Evolutionary conservation across 345 rosid species (phyloP), one percentile per base, ranked within the genome.

Genomic region (Limnanthes douglasii): DNA sequence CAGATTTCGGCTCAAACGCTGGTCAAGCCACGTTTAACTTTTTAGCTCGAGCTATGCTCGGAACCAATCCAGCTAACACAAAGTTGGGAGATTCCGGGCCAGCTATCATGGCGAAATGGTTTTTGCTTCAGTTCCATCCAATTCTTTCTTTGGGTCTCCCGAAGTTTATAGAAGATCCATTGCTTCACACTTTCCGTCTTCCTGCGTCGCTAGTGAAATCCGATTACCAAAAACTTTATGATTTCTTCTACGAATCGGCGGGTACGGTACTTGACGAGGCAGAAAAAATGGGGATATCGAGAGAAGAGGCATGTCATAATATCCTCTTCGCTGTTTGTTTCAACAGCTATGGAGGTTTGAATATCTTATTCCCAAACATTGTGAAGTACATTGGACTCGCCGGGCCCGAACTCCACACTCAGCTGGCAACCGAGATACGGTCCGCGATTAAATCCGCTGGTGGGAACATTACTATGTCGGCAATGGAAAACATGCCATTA

Each of bases 311-410:
- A 2, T 46, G 75, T 19, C 82, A 86, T 23, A 82, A 86, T 57
- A 25, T 82, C 8, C 56, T 86, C 25, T 86, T 82, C 45, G 18
- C 56, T 4, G 50, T 86, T 4, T 86, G 97, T 3, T 86, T 86
- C 53, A 86, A 86, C 24, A 78, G 94, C 3, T 86, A 37, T 15
- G 94, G 97, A 31, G 97, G 97, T 16, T 86, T 86, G 61, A 64
- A 86, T 2, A 7, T 75, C 18, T 78, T 86, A 11, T 39, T 82
- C 26, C 85, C 85, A 0, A 13, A 29, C 3, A 35, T 82, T 2
- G 9, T 86, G 9, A 39, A n/a, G 2, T 7, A 4, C 21, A 52
- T 86, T 15, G 55, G 47, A 0, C 60, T 59, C 11, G 92, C 78
- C 28, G 35, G 50, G 15, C 21, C 74, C 8, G 86, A 78, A 20